These are phyloP conservation scores for Apiotrichum domesticum DNA, from an alignment of 1,284 basidiomycete genomes.

Conservation along the genomic window DNA sequence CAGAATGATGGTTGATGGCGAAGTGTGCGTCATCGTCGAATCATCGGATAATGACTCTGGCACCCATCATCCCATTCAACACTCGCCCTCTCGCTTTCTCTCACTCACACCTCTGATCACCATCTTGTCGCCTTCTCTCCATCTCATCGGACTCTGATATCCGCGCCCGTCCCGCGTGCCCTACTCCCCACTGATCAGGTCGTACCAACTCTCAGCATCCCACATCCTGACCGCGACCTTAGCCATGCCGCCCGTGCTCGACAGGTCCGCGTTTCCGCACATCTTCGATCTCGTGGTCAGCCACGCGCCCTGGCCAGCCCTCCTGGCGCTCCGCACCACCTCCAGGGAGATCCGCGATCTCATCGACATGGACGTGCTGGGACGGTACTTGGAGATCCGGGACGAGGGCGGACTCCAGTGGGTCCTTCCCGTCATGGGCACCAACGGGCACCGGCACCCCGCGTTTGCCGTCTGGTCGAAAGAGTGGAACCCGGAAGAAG, in stretches of 20 bases:
- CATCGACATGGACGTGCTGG: not conserved
- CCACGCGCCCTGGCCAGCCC: not conserved
- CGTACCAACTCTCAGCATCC: not conserved
- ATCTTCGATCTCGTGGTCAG: not conserved
- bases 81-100: too few relatives aligned
- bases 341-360: not conserved
- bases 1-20: too few relatives aligned
- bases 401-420: not conserved
- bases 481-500: slow-evolving; percentile 1
- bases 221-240: not conserved
- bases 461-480: not conserved
- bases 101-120: too few relatives aligned
- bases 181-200: too few relatives aligned
- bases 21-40: too few relatives aligned
- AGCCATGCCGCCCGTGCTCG: not conserved
- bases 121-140: too few relatives aligned
- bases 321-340: not conserved
- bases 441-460: not conserved
- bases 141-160: too few relatives aligned
- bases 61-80: too few relatives aligned
- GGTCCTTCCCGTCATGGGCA: not conserved
- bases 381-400: not conserved
- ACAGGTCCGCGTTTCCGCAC: slow-evolving; percentile 1
- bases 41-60: too few relatives aligned
- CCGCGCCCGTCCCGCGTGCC: too few relatives aligned